Evolutionary conservation across 2,329 filamentous ascomycete genomes (phyloP).

Genomic region (Bipolaris zeicola): DNA sequence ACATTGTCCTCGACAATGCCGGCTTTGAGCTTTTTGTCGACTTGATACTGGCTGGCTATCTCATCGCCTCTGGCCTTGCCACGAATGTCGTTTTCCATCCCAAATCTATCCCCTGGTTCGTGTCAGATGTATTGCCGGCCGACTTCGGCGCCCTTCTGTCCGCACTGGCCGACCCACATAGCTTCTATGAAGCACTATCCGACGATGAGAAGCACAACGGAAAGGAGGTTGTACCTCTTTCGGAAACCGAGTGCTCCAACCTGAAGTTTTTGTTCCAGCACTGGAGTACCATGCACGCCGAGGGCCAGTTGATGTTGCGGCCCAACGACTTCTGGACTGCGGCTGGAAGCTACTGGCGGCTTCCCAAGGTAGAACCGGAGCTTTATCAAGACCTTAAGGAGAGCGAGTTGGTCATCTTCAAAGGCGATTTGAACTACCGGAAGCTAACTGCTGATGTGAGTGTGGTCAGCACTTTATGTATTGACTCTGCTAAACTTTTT

Average conservation of each 20-base stretch:
- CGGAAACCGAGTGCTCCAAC: conserved; percentile 68
- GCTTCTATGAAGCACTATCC: conserved; percentile 77
- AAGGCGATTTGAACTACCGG: conserved; percentile 95
- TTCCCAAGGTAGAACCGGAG: conserved; percentile 70
- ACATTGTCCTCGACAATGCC: conserved; percentile 95
- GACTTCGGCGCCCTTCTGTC: conserved; percentile 85
- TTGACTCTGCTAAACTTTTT: conserved; percentile 15
- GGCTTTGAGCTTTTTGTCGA: conserved; percentile 98
- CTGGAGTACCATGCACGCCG: conserved; percentile 79
- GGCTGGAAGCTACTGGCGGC: conserved; percentile 83
- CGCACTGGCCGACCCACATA: conserved; percentile 75
- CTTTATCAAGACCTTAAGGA: conserved; percentile 78
- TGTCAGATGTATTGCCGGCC: conserved; percentile 86
- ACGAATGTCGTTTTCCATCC: conserved; percentile 88
- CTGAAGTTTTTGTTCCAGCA: conserved; percentile 79
- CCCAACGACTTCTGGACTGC: conserved; percentile 93
- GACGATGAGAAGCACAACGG: conserved; percentile 65
- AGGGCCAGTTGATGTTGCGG: conserved; percentile 81
- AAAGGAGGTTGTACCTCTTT: conserved; percentile 65
- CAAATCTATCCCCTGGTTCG: conserved; percentile 97
- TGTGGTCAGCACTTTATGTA: conserved; percentile 18
- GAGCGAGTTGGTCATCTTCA: conserved; percentile 91
- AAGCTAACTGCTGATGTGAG: conserved; percentile 89
- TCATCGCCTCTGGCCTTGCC: conserved; percentile 82
- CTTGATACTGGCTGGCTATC: conserved; percentile 86